Base-by-base conservation (phyloP, 352 stramenopile genomes). In the Phytophthora sp. region DNA sequence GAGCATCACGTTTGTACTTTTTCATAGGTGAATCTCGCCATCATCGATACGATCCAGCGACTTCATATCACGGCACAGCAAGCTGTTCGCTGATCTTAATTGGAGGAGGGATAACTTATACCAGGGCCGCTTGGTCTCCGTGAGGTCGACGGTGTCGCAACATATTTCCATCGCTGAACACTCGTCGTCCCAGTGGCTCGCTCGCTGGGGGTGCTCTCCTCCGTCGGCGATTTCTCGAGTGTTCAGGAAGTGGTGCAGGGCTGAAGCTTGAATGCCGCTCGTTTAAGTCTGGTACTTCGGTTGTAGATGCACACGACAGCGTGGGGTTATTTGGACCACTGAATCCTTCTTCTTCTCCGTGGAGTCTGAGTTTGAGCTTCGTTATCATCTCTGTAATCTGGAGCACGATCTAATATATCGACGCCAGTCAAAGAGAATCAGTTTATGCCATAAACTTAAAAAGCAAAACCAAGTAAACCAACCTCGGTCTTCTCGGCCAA, bases 401-500 rank as follows among this genome's bases (percentile, higher is more conserved):
- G 17, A 92, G 58, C 26, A 92, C 72, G 21, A 85, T 77, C 77
- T 84, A 62, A 13, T n/a, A 38, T 2, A 34, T 28, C 26, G 5
- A 38, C 28, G 21, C 8, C n/a, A 65, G n/a, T 13, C 50, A 57
- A 15, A 27, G 26, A 48, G 42, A 17, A 9, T 64, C 26, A 68
- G 44, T 15, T 28, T 34, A 37, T n/a, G n/a, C 27, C 48, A 23
- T 5, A 30, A 3, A 26, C 17, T 51, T 2, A 24, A 4, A 15
- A 32, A 35, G 15, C 4, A 53, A 35, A 27, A 21, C 13, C 51
- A 41, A 7, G 11, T 20, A 11, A 35, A 57, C 66, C 24, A 48
- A 88, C 84, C 79, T 89, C 76, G 8, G 85, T 94, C 30, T 92
- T 92, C 45, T 94, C 85, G 1, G 58, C 62, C 63, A 90, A 75